Base-by-base conservation (phyloP, 2,329 filamentous ascomycete species). In the Stachybotrys chlorohalonatus region DNA sequence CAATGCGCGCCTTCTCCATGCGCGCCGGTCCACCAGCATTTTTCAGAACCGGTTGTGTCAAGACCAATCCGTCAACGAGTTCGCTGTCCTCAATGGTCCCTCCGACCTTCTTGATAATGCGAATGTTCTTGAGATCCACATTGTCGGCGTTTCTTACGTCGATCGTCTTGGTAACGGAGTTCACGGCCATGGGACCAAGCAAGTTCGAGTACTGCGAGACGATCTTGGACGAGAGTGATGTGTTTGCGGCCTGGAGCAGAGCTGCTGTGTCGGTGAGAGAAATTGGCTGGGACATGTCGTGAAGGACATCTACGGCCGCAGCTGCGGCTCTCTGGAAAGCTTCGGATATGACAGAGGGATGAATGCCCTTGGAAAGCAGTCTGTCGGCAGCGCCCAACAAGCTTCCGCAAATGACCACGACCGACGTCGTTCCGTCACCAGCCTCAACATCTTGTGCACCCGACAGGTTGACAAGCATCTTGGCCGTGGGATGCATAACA, bases 41-140 rank as follows among this genome's bases (percentile, higher is more conserved):
- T 82, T 99, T 99, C 68, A 97, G 83, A 47, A 96, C 92, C 36
- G 86, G 85, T 72, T 99, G 94, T 66, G 90, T 91, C 63, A 99
- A 80, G 54, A 97, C 92, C 56, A 99, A 75, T 32, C 94, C 94
- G 66, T 99, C 94, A 45, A 97, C 85, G 79, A 99, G 87, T 75
- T 99, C 94, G 68, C 90, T 96, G 69, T 99, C 94, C 69, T 99
- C 94, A 70, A 99, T 97, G 47, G 95, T 97, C 57, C 94, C 94
- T 65, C 94, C 94, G 55, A 95, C 87, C 76, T 96, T 97, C 83
- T 97, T 97, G 67, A 99, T 81, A 64, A 97, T 94, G 62, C 94
- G 85, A 59, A 99, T 96, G 73, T 97, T 96, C 70, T 90, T 90
- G 56, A 99, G 79, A 66, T 99, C 94, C 54, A 96, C 94, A 61